phyloP scores from a whole-genome alignment of 2,329 filamentous ascomycete genomes.

The Neonectria ditissima region DNA sequence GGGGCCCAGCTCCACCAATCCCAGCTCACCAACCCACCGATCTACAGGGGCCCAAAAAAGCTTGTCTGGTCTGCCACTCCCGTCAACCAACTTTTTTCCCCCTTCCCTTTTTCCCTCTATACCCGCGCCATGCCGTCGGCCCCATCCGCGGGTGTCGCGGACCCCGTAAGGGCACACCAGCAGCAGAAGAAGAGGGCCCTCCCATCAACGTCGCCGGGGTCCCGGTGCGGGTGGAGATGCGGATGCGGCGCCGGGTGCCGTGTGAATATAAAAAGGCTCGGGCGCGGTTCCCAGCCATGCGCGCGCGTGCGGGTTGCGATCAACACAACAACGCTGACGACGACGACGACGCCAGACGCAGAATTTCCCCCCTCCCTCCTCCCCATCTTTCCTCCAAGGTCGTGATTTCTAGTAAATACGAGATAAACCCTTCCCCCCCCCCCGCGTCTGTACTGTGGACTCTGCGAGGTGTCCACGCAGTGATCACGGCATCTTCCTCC shows the following conservation, averaged over 20 bases:
- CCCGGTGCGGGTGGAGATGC: background rate
- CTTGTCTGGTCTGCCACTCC: background rate
- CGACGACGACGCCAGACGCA: background rate
- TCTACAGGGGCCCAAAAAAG: background rate
- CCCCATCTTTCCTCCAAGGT: background rate
- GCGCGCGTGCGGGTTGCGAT: background rate
- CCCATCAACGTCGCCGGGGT: background rate
- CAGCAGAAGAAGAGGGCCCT: too few species aligned
- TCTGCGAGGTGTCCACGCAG: background rate
- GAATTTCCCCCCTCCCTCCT: background rate
- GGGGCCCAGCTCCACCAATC: too few species aligned
- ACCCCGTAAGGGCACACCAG: too few species aligned
- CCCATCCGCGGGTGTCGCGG: background rate
- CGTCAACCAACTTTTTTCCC: background rate
- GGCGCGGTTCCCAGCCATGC: background rate
- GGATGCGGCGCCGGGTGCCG: background rate
- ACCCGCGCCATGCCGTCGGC: background rate
- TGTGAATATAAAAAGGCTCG: background rate
- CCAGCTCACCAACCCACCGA: background rate
- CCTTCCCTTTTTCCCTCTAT: background rate
- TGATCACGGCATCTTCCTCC: too few species aligned
- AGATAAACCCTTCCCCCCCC: too few species aligned
- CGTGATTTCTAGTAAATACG: background rate
- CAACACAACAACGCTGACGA: background rate
- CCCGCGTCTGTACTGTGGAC: background rate